phyloP scores from a whole-genome alignment of 768 basidiomycete species.

The Amanita fuliginea region DNA sequence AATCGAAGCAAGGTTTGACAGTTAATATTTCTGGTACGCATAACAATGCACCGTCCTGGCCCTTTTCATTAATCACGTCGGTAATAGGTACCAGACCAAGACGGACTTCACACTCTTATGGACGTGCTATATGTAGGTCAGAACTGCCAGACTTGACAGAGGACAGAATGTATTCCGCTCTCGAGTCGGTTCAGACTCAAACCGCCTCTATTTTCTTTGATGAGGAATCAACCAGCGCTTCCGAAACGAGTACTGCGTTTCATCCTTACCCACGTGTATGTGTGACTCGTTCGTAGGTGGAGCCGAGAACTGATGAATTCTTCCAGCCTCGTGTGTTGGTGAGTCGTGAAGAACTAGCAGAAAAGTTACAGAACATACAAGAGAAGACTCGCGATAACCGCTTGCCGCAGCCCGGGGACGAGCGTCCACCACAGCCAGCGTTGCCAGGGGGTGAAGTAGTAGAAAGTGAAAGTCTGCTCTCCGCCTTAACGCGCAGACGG shows the following conservation, averaged over 20 bases:
- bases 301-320: background rate
- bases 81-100: too few species aligned
- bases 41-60: too few species aligned
- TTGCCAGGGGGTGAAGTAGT: too few species aligned
- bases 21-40: too few species aligned
- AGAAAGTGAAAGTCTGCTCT: background rate
- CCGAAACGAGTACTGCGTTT: background rate
- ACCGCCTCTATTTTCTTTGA: background rate
- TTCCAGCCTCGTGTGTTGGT: background rate
- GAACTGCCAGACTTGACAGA: background rate
- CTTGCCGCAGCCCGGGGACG: background rate
- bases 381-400: constrained; percentile 3
- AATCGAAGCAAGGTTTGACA: too few species aligned
- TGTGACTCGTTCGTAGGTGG: background rate
- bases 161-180: background rate
- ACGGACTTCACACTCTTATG: too few species aligned
- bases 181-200: too few species aligned
- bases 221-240: background rate
- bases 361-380: background rate
- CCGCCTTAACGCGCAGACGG: background rate
- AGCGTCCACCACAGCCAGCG: background rate
- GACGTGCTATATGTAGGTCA: too few species aligned
- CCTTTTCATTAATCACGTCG: too few species aligned
- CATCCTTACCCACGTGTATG: background rate
- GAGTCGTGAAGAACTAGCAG: background rate